Percentiles rank a stretch among this genome's conserved stretches.
Evolutionary conservation across 257 asterid species (phyloP).

Genomic region (Solanum appendiculatum): DNA sequence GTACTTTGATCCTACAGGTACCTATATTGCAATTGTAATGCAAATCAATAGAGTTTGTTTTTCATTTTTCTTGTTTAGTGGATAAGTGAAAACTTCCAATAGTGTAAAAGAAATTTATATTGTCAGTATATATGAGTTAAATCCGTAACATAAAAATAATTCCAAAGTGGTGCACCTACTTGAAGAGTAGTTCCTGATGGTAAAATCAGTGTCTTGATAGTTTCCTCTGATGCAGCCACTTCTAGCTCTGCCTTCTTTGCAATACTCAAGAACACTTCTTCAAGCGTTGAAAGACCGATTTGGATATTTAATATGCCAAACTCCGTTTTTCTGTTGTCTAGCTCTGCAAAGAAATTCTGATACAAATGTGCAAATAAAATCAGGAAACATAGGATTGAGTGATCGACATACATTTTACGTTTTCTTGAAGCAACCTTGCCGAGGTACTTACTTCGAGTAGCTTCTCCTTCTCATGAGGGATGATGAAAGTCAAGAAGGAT

Average conservation of each 20-base stretch:
- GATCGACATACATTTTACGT: neutral
- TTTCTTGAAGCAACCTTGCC: neutral
- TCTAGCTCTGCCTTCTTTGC: conserved; percentile 26
- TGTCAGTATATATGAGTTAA: neutral
- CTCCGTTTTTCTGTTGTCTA: conserved; percentile 9
- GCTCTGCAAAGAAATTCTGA: conserved; percentile 23
- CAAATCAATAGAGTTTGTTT: neutral
- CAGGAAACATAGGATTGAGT: neutral
- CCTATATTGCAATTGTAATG: neutral
- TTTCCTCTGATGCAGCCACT: conserved; percentile 1
- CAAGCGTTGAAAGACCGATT: conserved; percentile 23
- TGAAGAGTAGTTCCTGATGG: conserved; percentile 15
- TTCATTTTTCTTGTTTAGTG: neutral
- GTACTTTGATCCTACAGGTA: conserved; percentile 16
- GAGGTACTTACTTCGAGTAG: conserved; percentile 13
- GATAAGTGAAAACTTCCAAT: neutral
- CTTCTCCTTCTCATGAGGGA: conserved; percentile 18
- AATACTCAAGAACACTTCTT: conserved; percentile 28
- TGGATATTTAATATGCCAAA: conserved; percentile 25
- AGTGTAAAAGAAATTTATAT: neutral
- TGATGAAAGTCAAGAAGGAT: conserved; percentile 7
- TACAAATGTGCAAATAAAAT: neutral
- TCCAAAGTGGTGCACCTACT: neutral
- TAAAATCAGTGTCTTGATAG: conserved; percentile 6
- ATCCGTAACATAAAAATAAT: neutral